Evolutionary conservation across 2,329 filamentous ascomycete species (phyloP).

Genomic region (Phoma sp.): DNA sequence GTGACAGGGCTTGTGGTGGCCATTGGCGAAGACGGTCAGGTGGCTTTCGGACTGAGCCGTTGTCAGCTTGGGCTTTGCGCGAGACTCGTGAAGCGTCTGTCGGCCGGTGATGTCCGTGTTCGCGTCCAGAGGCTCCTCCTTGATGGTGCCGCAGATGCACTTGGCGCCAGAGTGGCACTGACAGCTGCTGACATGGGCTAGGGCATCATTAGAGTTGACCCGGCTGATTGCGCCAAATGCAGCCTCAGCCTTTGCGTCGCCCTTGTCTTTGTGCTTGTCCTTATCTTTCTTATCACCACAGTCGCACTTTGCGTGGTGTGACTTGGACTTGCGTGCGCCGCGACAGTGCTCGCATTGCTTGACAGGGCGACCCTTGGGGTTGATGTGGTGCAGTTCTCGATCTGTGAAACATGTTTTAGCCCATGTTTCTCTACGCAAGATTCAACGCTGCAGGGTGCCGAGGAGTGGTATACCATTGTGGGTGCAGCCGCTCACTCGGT

Average conservation of each 20-base stretch:
- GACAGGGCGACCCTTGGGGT: slow-evolving; percentile 95
- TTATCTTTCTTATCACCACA: slow-evolving; percentile 89
- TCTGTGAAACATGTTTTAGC: slow-evolving; percentile 61
- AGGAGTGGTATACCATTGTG: slow-evolving; percentile 73
- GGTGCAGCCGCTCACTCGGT: slow-evolving; percentile 98
- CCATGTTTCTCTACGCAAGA: slow-evolving; percentile 2
- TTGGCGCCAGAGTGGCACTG: slow-evolving; percentile 65
- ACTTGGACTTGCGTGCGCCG: slow-evolving; percentile 91
- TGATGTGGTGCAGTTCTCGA: slow-evolving; percentile 90
- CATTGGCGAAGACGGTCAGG: slow-evolving; percentile 67
- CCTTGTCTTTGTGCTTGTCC: slow-evolving; percentile 56
- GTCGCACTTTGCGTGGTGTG: slow-evolving; percentile 94
- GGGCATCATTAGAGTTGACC: slow-evolving; percentile 39
- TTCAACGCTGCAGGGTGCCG: slow-evolving; percentile 4
- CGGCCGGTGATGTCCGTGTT: slow-evolving; percentile 51
- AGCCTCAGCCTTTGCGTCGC: slow-evolving; percentile 48
- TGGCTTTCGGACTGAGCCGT: slow-evolving; percentile 65
- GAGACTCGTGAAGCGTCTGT: slow-evolving; percentile 52
- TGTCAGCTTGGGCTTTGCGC: slow-evolving; percentile 63
- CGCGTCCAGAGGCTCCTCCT: slow-evolving; percentile 62
- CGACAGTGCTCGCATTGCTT: slow-evolving; percentile 98
- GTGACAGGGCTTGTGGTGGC: slow-evolving; percentile 69
- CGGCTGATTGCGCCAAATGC: slow-evolving; percentile 40
- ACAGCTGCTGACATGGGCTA: slow-evolving; percentile 51
- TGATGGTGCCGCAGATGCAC: slow-evolving; percentile 64